phyloP scores from a whole-genome alignment of 192 early-diverging fungal genomes.

The Entophlyctis helioformis region DNA sequence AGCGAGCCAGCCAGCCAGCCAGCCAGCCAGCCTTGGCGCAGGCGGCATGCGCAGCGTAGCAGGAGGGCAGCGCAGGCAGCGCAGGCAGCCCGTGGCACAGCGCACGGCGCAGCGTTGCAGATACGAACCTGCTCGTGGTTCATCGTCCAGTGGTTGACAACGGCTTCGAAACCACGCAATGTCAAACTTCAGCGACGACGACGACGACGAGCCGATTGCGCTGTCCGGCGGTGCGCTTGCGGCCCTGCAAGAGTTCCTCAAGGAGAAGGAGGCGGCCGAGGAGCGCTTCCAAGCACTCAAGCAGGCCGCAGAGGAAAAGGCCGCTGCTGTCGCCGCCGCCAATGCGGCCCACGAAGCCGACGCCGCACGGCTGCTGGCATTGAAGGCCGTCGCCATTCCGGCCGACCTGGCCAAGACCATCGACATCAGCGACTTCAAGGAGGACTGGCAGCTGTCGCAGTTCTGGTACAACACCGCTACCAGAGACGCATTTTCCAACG shows the following conservation, averaged over 20 bases:
- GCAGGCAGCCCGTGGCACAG: too few species aligned
- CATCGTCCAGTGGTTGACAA: too few species aligned
- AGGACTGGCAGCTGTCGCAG: constrained; percentile 62
- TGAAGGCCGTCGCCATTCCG: too few species aligned
- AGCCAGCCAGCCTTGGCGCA: too few species aligned
- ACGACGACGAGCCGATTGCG: constrained; percentile 12
- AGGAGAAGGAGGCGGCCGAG: constrained; percentile 48
- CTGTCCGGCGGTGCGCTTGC: constrained; percentile 40
- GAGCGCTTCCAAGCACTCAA: constrained; percentile 41
- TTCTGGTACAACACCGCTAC: constrained; percentile 41
- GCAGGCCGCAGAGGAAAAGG: constrained; percentile 11
- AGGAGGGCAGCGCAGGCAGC: too few species aligned
- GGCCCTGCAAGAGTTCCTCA: constrained; percentile 49
- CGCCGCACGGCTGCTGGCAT: constrained; percentile 1
- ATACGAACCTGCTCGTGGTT: too few species aligned
- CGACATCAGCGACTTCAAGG: constrained; percentile 56
- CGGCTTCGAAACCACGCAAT: too few species aligned
- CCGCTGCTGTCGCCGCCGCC: constrained; percentile 26
- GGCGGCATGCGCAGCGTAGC: too few species aligned
- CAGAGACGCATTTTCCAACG: constrained; percentile 27
- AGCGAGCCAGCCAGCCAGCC: too few species aligned
- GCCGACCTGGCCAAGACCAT: constrained; percentile 8
- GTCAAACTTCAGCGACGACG: constrained; percentile 10
- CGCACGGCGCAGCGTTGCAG: too few species aligned
- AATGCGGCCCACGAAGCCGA: constrained; percentile 10